Evolutionary conservation across 2,329 filamentous ascomycete species (phyloP), one percentile per base, ranked within the genome.

Genomic region (Albifimbria verrucaria): DNA sequence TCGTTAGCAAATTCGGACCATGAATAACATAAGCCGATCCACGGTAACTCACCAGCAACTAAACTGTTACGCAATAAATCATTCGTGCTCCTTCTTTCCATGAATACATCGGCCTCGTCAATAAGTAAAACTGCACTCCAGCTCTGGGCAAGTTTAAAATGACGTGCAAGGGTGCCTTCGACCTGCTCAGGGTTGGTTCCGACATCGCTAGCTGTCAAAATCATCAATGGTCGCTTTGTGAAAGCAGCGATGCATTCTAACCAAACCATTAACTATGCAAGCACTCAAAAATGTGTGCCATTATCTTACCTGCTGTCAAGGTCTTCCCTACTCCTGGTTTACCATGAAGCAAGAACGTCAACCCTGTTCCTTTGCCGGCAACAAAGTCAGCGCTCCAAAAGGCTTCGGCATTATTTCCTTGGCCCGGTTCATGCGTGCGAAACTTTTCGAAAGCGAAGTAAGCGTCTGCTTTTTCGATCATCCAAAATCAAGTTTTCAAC

Each of bases 101-200:
- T 57, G 32, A 56, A 61, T 2, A 62, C 50, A 17, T 68, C 65
- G 0, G 62, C 64, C 28, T 69, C 65, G 22, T 69, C 66, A 3
- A 69, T 57, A 0, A 69, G 55, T 2, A 69, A 50, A 3, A 69
- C 59, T 11, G 61, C 63, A 1, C 55, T 60, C 64, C 64, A 68
- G 26, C 48, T 59, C 43, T 61, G 55, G 0, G 63, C 62, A 12
- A 57, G 39, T 2, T 55, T 52, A 42, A 62, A 62, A 17, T 54
- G 59, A 4, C 10, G 41, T 0, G 49, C 36, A 0, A 65, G 48
- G 4, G 57, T 56, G 1, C 28, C 1, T 22, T 63, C 59, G 1
- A 64, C 53, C 1, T 23, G 41, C 3, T 50, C 41, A 1, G 57
- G 55, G 1, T 52, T 26, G 0, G 50, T 54, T 1, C 60, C 62